These are phyloP conservation scores for Elymus sibiricus DNA, from an alignment of 176 grass and related monocot species.

Conservation along the genomic window DNA sequence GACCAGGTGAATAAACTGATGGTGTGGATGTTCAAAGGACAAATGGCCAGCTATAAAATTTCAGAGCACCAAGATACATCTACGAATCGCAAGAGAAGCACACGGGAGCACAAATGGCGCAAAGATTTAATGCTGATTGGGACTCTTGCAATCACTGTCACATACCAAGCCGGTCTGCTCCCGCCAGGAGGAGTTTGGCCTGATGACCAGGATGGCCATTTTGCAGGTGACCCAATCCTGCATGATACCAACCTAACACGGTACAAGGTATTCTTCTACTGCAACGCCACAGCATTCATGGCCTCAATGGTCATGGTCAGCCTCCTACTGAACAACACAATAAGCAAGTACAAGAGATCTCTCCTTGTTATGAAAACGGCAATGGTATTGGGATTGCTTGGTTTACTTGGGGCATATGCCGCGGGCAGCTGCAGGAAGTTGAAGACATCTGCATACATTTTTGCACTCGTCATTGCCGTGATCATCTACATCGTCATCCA, in stretches of 20 bases:
- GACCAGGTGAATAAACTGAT: conserved; percentile 6
- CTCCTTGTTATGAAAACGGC: conserved; percentile 31
- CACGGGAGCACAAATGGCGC: conserved; percentile 38
- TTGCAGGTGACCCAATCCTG: conserved; percentile 37
- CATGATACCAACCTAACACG: conserved; percentile 19
- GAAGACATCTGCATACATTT: conserved; percentile 33
- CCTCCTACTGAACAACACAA: conserved; percentile 34
- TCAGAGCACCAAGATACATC: background rate
- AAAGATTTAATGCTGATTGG: conserved; percentile 55
- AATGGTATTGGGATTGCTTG: conserved; percentile 37
- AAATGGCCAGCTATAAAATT: too few relatives aligned
- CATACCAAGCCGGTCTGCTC: conserved; percentile 57
- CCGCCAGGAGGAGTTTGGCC: conserved; percentile 48
- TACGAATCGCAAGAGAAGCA: background rate
- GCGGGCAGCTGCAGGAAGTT: conserved; percentile 41
- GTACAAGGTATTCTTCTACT: conserved; percentile 48
- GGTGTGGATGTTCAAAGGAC: background rate
- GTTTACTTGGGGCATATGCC: conserved; percentile 39
- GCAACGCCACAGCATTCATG: conserved; percentile 42
- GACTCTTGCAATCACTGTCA: conserved; percentile 46
- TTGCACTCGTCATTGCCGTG: conserved; percentile 28
- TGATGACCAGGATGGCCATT: conserved; percentile 6
- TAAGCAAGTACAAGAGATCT: conserved; percentile 25
- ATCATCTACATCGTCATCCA: conserved; percentile 40
- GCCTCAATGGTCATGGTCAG: conserved; percentile 41